phyloP scores from a whole-genome alignment of 306 rosid species.

The Lathyrus oleraceus region DNA sequence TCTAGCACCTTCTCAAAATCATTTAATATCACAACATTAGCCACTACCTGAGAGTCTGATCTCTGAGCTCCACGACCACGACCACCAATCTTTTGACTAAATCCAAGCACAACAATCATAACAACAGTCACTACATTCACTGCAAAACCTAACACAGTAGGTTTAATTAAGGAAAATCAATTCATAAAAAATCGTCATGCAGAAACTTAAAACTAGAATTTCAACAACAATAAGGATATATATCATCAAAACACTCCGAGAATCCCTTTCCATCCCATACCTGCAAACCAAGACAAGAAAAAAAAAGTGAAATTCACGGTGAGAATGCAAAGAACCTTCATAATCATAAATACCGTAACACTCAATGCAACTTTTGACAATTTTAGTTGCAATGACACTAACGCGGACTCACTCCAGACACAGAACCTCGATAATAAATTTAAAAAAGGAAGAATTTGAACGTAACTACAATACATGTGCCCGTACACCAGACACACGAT shows the following conservation, averaged over 20 bases:
- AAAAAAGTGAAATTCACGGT: constrained; percentile 12
- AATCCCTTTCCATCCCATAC: constrained; percentile 69
- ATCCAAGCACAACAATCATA: constrained; percentile 52
- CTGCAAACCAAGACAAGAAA: constrained; percentile 52
- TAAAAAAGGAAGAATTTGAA: background rate
- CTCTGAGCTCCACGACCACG: constrained; percentile 40
- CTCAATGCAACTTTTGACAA: background rate
- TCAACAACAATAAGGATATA: constrained; percentile 68
- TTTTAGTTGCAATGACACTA: too few species aligned
- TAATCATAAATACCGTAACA: background rate
- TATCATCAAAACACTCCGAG: constrained; percentile 68
- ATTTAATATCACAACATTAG: constrained; percentile 19
- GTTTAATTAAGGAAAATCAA: constrained; percentile 56
- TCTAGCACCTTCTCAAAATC: background rate
- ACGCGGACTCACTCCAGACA: background rate
- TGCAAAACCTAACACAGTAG: constrained; percentile 70
- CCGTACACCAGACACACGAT: background rate
- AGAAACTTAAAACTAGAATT: constrained; percentile 26
- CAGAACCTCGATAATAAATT: background rate
- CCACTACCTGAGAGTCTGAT: constrained; percentile 43
- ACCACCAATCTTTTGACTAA: constrained; percentile 39
- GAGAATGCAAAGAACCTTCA: constrained; percentile 17
- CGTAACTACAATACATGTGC: background rate
- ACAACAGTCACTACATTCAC: constrained; percentile 60
- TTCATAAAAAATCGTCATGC: background rate